Evolutionary conservation across 2,329 filamentous ascomycete genomes (phyloP).

Genomic region (Fusarium drepaniforme): DNA sequence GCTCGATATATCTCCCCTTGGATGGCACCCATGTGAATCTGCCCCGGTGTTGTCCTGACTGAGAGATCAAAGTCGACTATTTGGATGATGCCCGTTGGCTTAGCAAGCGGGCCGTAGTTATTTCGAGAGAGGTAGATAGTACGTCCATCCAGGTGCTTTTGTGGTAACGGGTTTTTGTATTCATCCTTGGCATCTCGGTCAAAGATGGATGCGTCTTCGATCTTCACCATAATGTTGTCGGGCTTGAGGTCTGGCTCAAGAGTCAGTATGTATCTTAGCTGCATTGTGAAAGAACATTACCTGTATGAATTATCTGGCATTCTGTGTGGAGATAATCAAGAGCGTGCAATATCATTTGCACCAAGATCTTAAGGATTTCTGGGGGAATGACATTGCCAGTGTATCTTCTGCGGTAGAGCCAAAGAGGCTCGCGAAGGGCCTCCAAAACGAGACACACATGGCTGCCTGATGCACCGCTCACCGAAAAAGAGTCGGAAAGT

Average conservation of each 20-base stretch:
- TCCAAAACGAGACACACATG: slow-evolving; percentile 39
- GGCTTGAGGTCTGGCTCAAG: slow-evolving; percentile 29
- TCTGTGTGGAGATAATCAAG: slow-evolving; percentile 42
- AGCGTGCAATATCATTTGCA: slow-evolving; percentile 37
- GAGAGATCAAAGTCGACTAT: slow-evolving; percentile 35
- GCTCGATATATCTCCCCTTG: slow-evolving; percentile 34
- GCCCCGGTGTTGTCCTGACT: neutral
- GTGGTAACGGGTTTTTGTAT: slow-evolving; percentile 35
- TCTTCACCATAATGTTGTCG: slow-evolving; percentile 36
- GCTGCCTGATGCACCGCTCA: slow-evolving; percentile 5
- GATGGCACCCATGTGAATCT: slow-evolving; percentile 22
- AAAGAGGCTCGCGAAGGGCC: slow-evolving; percentile 41
- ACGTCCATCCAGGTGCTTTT: slow-evolving; percentile 23
- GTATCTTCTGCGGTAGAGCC: slow-evolving; percentile 38
- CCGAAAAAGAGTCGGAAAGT: slow-evolving; percentile 25
- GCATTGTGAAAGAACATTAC: neutral
- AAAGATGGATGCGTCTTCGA: slow-evolving; percentile 32
- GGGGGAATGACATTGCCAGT: slow-evolving; percentile 31
- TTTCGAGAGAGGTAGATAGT: slow-evolving; percentile 42
- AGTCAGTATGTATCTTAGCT: neutral
- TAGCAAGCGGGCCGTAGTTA: slow-evolving; percentile 30
- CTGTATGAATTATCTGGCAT: slow-evolving; percentile 38
- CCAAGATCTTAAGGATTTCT: slow-evolving; percentile 33
- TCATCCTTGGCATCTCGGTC: slow-evolving; percentile 34
- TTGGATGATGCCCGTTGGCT: slow-evolving; percentile 32